Percentiles rank a stretch among this genome's conserved stretches.
These are phyloP conservation scores for Cnidoscolus chayamansa DNA, from an alignment of 441 rosid genomes.

Conservation along the genomic window DNA sequence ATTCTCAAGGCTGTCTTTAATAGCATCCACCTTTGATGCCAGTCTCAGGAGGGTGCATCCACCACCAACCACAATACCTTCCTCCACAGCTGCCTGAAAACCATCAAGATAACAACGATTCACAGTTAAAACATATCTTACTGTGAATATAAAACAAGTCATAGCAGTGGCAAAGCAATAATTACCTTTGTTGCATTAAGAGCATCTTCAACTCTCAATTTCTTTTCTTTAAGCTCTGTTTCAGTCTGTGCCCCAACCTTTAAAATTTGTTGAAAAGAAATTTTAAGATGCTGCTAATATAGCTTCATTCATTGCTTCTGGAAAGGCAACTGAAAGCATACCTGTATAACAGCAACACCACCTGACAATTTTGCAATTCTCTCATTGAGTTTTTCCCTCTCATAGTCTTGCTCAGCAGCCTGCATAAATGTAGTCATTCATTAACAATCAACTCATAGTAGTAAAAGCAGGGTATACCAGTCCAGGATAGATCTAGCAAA, in stretches of 20 bases:
- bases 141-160: background rate
- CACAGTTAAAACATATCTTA: background rate
- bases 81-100: conserved; percentile 87
- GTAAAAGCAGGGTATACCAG: background rate
- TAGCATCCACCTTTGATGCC: conserved; percentile 76
- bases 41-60: conserved; percentile 86
- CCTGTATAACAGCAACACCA: conserved; percentile 95
- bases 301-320: background rate
- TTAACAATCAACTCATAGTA: background rate
- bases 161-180: background rate
- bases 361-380: conserved; percentile 90
- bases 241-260: conserved; percentile 99
- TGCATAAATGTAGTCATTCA: conserved; percentile 23
- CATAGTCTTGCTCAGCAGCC: conserved; percentile 93
- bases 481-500: background rate
- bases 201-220: conserved; percentile 93
- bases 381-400: conserved; percentile 82
- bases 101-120: background rate
- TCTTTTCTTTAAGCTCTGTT: conserved; percentile 95
- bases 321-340: conserved; percentile 15
- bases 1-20: conserved; percentile 58
- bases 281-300: background rate
- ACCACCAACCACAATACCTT: conserved; percentile 96
- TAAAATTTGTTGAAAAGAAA: background rate
- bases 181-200: conserved; percentile 89